Conservation (phyloP, 2,329 filamentous ascomycete species). For the Fusarium torreyae region DNA sequence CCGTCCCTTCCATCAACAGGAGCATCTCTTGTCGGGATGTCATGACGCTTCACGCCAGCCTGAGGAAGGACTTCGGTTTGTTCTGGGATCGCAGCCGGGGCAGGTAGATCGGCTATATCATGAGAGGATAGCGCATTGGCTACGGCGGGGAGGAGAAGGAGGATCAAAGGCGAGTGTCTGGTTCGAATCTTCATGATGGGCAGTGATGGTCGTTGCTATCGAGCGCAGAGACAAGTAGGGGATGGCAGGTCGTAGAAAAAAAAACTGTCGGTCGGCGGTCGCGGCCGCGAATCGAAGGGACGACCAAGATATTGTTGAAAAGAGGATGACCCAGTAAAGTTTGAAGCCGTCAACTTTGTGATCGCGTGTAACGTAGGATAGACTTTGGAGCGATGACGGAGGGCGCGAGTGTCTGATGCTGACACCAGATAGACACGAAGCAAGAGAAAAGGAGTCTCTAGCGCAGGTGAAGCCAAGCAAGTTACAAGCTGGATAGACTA, state of each 20-base stretch:
- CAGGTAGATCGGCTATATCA: slow-evolving; percentile 43
- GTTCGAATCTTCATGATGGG: slow-evolving; percentile 73
- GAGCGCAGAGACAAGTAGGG: slow-evolving; percentile 9
- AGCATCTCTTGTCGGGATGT: slow-evolving; percentile 76
- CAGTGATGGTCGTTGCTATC: slow-evolving; percentile 13
- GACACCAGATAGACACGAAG: slow-evolving; percentile 20
- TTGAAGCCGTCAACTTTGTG: slow-evolving; percentile 29
- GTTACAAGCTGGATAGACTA: slow-evolving; percentile 18
- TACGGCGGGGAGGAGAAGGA: slow-evolving; percentile 73
- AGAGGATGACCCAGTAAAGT: slow-evolving; percentile 10
- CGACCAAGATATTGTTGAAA: slow-evolving; percentile 8
- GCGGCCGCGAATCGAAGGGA: slow-evolving; percentile 24
- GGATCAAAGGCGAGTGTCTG: slow-evolving; percentile 68
- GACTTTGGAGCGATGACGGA: slow-evolving; percentile 27
- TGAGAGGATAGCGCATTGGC: slow-evolving; percentile 61
- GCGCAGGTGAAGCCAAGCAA: slow-evolving; percentile 6
- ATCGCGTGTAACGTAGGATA: slow-evolving; percentile 44
- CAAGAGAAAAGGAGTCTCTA: slow-evolving; percentile 2
- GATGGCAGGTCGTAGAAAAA: slow-evolving; percentile 17
- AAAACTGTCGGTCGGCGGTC: slow-evolving; percentile 25
- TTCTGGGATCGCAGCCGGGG: slow-evolving; percentile 48
- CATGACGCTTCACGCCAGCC: slow-evolving; percentile 55
- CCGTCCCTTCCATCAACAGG: slow-evolving; percentile 95
- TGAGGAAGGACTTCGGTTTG: slow-evolving; percentile 47
- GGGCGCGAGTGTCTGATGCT: slow-evolving; percentile 24